phyloP scores from a whole-genome alignment of 2,329 filamentous ascomycete species.

The Cladosporium sp. region DNA sequence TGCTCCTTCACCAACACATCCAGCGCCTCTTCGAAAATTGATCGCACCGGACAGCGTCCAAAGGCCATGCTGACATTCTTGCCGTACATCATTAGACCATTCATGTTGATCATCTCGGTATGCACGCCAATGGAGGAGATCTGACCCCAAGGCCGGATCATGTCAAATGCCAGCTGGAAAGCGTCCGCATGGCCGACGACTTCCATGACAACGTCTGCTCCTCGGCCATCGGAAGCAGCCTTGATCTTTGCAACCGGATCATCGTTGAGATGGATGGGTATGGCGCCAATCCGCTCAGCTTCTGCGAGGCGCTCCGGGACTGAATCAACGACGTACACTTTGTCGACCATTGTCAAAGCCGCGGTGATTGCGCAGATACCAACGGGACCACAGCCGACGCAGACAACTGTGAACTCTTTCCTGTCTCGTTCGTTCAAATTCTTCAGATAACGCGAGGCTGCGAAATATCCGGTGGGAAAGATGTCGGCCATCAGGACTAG shows the following conservation, averaged over 20 bases:
- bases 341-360: slow-evolving; percentile 31
- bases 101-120: slow-evolving; percentile 42
- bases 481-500: slow-evolving; percentile 90
- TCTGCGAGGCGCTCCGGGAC: slow-evolving; percentile 70
- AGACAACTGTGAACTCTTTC: slow-evolving; percentile 65
- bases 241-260: slow-evolving; percentile 60
- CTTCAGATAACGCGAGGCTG: slow-evolving; percentile 72
- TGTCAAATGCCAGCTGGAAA: slow-evolving; percentile 44
- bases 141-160: slow-evolving; percentile 47
- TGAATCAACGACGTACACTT: slow-evolving; percentile 40
- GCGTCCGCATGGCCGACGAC: slow-evolving; percentile 47
- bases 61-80: slow-evolving; percentile 50
- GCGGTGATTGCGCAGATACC: slow-evolving; percentile 66
- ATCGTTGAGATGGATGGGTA: slow-evolving; percentile 69
- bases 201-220: slow-evolving; percentile 76
- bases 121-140: slow-evolving; percentile 48
- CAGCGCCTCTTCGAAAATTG: slow-evolving; percentile 46
- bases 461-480: slow-evolving; percentile 80
- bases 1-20: slow-evolving; percentile 45
- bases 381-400: slow-evolving; percentile 77
- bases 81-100: slow-evolving; percentile 45
- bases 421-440: slow-evolving; percentile 56
- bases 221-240: slow-evolving; percentile 72
- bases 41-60: slow-evolving; percentile 47
- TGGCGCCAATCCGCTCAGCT: slow-evolving; percentile 70